A percentile compares a stretch with the other conserved stretches of the same genome.
These are phyloP conservation scores for Kickxella alabastrina DNA, from an alignment of 192 early-diverging fungal species.

Conservation along the genomic window DNA sequence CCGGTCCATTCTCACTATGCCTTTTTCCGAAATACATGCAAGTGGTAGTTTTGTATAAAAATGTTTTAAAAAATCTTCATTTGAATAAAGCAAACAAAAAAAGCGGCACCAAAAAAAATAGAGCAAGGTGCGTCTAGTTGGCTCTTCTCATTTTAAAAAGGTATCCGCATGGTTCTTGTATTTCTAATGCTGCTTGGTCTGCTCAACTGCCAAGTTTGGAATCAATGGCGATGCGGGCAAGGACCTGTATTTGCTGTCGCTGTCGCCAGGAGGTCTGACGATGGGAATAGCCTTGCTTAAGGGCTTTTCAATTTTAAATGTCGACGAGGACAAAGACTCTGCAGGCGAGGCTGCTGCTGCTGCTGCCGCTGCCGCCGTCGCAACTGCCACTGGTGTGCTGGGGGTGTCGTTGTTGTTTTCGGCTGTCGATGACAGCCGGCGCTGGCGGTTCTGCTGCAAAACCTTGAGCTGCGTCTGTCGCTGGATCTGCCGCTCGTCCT, in stretches of 20 bases:
- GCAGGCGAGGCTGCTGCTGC: conserved; percentile 5
- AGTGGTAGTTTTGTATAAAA: no score
- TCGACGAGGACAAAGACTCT: conserved; percentile 4
- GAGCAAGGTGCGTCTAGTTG: no score
- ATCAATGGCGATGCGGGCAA: no score
- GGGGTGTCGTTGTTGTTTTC: no score
- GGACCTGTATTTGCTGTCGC: neutral
- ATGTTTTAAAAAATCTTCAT: neutral
- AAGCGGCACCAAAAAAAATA: neutral
- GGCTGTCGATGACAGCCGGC: conserved; percentile 41
- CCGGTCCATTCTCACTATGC: no score
- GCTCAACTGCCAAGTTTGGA: neutral
- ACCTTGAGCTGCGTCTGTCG: conserved; percentile 50
- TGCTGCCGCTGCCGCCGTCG: neutral
- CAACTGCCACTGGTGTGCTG: no score
- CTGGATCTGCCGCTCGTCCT: conserved; percentile 48
- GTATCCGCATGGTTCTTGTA: no score
- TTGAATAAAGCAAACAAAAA: neutral
- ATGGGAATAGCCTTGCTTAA: conserved; percentile 50
- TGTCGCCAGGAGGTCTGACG: conserved; percentile 28
- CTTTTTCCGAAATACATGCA: no score
- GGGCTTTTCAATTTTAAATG: conserved; percentile 44
- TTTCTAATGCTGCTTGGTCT: neutral
- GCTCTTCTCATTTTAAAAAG: no score
- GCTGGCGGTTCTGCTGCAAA: conserved; percentile 51